Percentiles rank a stretch among this genome's conserved stretches.
phyloP scores from a whole-genome alignment of 148 eudicot genomes.

The Diospyros kaki region DNA sequence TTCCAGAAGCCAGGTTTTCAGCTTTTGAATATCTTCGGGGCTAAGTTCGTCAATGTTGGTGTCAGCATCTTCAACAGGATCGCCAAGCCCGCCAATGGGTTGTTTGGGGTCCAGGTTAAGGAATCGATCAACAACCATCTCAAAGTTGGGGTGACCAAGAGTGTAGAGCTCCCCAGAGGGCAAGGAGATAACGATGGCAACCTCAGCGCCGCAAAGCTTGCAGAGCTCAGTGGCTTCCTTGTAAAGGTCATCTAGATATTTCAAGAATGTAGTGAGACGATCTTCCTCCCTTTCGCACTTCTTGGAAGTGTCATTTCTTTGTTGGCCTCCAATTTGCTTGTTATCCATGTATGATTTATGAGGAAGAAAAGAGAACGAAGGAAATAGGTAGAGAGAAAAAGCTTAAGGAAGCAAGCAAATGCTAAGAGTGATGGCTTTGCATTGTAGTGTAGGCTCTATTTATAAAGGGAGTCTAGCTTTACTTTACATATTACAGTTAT shows the following conservation, averaged over 20 bases:
- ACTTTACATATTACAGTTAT: too few species aligned
- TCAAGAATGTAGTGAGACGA: conserved; percentile 26
- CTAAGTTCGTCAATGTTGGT: not conserved
- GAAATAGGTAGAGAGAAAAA: too few species aligned
- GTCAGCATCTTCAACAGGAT: not conserved
- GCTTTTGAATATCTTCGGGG: not conserved
- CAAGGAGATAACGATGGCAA: conserved; percentile 23
- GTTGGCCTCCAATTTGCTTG: conserved; percentile 10
- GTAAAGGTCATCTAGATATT: conserved; percentile 27
- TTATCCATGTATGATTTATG: conserved; percentile 11
- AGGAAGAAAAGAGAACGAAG: too few species aligned
- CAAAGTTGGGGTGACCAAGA: conserved; percentile 21
- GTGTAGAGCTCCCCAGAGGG: conserved; percentile 32
- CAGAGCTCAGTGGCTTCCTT: conserved; percentile 32
- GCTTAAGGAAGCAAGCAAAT: too few species aligned
- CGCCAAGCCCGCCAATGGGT: not conserved
- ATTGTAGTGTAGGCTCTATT: too few species aligned
- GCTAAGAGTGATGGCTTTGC: too few species aligned
- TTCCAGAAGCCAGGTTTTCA: not conserved
- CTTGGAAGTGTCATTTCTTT: conserved; percentile 11
- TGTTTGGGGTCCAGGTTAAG: not conserved
- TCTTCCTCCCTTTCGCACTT: conserved; percentile 23
- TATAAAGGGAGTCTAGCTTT: too few species aligned
- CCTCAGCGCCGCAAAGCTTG: conserved; percentile 16
- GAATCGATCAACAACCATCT: not conserved